phyloP scores from a whole-genome alignment of 352 stramenopile species.

The Globisporangium lucens region DNA sequence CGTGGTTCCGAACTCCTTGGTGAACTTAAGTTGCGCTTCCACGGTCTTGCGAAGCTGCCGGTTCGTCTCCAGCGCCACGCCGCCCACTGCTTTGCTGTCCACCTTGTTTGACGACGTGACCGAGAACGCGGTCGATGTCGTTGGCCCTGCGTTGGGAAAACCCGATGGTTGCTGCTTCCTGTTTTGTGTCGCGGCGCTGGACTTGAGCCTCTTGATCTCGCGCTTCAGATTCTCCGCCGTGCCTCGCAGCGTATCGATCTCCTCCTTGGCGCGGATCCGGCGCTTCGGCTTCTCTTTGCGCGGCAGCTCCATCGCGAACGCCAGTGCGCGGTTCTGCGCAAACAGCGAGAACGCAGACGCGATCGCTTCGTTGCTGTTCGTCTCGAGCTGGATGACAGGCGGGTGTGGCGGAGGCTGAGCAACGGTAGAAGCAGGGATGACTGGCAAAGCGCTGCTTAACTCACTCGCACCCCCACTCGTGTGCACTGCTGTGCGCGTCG shows the following conservation, averaged over 20 bases:
- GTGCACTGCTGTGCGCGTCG: too few relatives aligned
- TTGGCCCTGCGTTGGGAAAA: not conserved
- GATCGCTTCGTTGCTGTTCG: not conserved
- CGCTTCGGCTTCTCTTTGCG: constrained; percentile 11
- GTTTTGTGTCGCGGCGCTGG: not conserved
- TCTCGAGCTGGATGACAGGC: not conserved
- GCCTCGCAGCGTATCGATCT: constrained; percentile 9
- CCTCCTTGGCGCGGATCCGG: constrained; percentile 10
- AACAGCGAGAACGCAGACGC: constrained; percentile 9
- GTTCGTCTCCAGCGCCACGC: constrained; percentile 8
- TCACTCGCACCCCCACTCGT: too few relatives aligned
- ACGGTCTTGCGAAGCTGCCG: constrained; percentile 9
- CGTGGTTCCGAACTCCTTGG: not conserved
- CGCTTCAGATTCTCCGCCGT: constrained; percentile 6
- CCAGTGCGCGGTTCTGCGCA: constrained; percentile 5
- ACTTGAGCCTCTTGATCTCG: constrained; percentile 5
- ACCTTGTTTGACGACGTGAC: not conserved
- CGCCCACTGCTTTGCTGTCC: not conserved
- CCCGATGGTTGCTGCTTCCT: not conserved
- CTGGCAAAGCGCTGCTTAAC: too few relatives aligned
- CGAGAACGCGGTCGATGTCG: not conserved
- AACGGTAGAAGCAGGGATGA: not conserved
- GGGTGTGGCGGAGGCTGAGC: too few relatives aligned
- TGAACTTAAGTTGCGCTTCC: constrained; percentile 3
- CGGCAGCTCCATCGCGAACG: constrained; percentile 9